Evolutionary conservation across 78 protist species (phyloP), one percentile per base, ranked within the genome.

Genomic region (Carpediemonas membranifera): DNA sequence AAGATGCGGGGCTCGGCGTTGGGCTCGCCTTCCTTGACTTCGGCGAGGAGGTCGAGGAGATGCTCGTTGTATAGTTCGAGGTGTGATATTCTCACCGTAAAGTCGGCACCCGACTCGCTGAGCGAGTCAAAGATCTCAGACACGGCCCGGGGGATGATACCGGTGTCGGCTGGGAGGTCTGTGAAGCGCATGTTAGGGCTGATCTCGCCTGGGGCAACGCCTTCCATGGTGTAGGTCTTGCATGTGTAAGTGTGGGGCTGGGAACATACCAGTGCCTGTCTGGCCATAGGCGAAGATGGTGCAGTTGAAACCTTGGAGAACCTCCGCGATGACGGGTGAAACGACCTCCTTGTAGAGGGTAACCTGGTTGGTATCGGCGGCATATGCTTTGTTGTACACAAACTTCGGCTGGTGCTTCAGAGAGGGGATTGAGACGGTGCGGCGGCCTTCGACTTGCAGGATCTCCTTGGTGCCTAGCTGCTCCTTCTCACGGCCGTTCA

Each of bases 41-140:
- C 25, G 54, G 59, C 51, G 41, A 82, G 66, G 50, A 83, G 64
- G 34, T 77, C 87, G 16, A 21, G 61, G 21, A 83, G 58, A 39
- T 77, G 69, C 37, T 77, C 83, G 59, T 83, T 83, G 80, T 83
- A 83, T 5, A 41, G 21, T 9, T 41, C 47, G 47, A 41, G 47
- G 9, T 41, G 47, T 5, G 47, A 41, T 9, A 41, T 9, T 9
- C 9, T 41, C 47, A 41, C 9, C 47, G 47, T 41, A 9, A 13
- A 41, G 47, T 41, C 47, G 9, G 21, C 5, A 5, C 47, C 47
- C 5, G 21, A 13, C 21, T 41, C 9, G 21, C 9, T 9, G 9
- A 41, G 47, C 21, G 9, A 5, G 9, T 41, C 47, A 41, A 41
- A 41, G 47, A 41, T 41, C 47, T 41, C 47, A 5, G 9, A 13